Base-by-base conservation (phyloP, 2,329 filamentous ascomycete species). In the Aspergillus sp. region DNA sequence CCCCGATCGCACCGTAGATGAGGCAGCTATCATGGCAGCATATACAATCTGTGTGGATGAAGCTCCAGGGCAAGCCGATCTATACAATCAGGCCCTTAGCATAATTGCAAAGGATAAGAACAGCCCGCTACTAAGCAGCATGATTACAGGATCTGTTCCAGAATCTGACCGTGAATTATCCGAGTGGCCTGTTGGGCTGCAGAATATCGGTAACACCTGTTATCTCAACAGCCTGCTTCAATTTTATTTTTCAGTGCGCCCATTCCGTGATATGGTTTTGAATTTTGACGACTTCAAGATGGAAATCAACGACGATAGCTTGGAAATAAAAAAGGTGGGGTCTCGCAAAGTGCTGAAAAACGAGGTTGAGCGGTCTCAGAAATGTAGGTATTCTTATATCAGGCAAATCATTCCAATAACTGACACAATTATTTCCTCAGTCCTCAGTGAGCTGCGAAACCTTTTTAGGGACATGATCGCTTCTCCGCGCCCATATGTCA, bases 211-310 rank as follows among this genome's bases (percentile, higher is more conserved):
- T 46, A 98, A 98, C 59, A 98, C 94, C 0, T 98, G 93, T 65
- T 98, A 98, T 59, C 76, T 98, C 43, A 98, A 98, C 72, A 97
- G 91, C 67, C 78, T 98, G 39, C 75, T 98, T 7, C 93, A 98
- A 44, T 97, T 95, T 61, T 86, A 96, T 53, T 96, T 95, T 63
- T 94, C 90, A 0, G 81, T 97, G 43, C 85, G 83, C 48, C 83
- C 88, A 2, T 75, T 97, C 28, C 81, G 91, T 39, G 78, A 93
- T 5, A 79, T 96, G 51, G 83, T 96, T 3, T 73, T 94, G 45
- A 75, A 88, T 39, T 88, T 88, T 52, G 82, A 91, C 27, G 67
- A 81, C 5, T 79, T 85, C 57, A 80, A 84, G 51, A 79, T 93
- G 59, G 79, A 85, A 3, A 66, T 87, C 5, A 78, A 77, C 7